Conservation (phyloP, 2,329 filamentous ascomycete species). For the Penicillium sclerotiorum region DNA sequence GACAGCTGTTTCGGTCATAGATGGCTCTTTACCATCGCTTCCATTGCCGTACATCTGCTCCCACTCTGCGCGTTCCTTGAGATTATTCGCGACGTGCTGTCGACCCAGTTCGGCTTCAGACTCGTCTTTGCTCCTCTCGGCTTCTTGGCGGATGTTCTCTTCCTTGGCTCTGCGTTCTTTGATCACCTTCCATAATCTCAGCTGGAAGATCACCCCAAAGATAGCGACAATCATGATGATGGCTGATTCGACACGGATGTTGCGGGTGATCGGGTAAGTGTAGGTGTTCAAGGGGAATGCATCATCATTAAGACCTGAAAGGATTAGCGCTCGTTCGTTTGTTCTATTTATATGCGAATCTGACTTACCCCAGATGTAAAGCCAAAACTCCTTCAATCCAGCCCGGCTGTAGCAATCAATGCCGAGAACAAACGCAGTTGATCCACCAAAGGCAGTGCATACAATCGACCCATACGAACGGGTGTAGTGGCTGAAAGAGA, state of each 20-base stretch:
- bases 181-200: conserved; percentile 83
- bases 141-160: conserved; percentile 50
- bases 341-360: background rate
- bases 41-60: conserved; percentile 74
- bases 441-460: conserved; percentile 77
- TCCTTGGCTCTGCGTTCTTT: conserved; percentile 54
- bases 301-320: conserved; percentile 68
- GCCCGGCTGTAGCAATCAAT: conserved; percentile 88
- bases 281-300: conserved; percentile 75
- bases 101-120: conserved; percentile 73
- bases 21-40: conserved; percentile 37
- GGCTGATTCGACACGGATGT: conserved; percentile 83
- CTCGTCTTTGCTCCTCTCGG: conserved; percentile 59
- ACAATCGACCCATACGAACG: conserved; percentile 76
- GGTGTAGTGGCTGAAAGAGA: conserved; percentile 78
- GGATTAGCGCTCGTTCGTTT: background rate
- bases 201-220: conserved; percentile 78
- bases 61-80: conserved; percentile 62
- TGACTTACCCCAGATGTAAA: conserved; percentile 76
- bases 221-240: conserved; percentile 73
- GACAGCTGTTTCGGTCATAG: conserved; percentile 29
- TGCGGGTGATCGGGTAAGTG: conserved; percentile 83
- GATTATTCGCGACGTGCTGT: conserved; percentile 52
- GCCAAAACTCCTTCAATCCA: conserved; percentile 96
- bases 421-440: conserved; percentile 76